A percentile compares a stretch with the other conserved stretches of the same genome.
These are phyloP conservation scores for Linnemannia zychae DNA, from an alignment of 192 early-diverging fungal species.

Conservation along the genomic window DNA sequence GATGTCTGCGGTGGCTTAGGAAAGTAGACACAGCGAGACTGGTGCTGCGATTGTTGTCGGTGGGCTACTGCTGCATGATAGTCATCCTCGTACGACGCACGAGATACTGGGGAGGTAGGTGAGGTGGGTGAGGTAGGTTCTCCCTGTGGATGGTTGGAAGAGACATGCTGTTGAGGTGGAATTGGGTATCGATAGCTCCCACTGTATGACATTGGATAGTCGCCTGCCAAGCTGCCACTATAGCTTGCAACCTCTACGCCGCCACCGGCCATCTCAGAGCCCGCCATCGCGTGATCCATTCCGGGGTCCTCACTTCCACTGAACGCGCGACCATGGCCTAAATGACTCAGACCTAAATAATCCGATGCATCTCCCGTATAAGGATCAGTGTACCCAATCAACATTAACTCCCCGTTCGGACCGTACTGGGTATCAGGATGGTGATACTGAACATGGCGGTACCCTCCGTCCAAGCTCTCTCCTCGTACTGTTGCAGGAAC, in stretches of 20 bases:
- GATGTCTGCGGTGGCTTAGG: not conserved
- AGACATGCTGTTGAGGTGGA: not conserved
- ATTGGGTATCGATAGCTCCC: not conserved
- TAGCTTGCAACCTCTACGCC: not conserved
- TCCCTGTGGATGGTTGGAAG: not conserved
- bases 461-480: not conserved
- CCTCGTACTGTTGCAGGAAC: not conserved
- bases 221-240: not conserved
- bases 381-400: conserved; percentile 2
- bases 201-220: not conserved
- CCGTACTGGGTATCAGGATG: not conserved
- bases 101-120: not conserved
- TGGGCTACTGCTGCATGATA: not conserved
- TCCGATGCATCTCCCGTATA: not conserved
- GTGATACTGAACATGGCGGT: not conserved
- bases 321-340: not conserved
- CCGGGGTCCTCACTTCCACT: conserved; percentile 2
- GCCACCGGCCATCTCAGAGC: not conserved
- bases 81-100: not conserved
- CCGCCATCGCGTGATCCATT: not conserved
- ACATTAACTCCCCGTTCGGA: not conserved
- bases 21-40: not conserved
- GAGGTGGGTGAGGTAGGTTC: not conserved
- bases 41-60: conserved; percentile 3
- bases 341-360: not conserved